A percentile compares a stretch with the other conserved stretches of the same genome.
Conservation (phyloP, 169 alveolate genomes). For the Plasmodium adleri region DNA sequence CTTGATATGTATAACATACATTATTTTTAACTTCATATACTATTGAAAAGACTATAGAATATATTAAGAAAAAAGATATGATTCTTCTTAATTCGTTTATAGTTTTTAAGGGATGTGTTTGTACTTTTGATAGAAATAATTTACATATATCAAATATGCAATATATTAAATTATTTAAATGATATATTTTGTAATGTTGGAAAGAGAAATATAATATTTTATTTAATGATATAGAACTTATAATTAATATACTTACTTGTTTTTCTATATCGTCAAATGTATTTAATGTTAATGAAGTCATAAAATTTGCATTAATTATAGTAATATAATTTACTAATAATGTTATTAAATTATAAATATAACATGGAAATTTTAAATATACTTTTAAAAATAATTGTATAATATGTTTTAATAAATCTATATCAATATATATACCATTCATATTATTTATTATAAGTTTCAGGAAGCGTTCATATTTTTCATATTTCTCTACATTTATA, state of each 20-base stretch:
- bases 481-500: conserved; percentile 58
- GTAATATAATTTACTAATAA: conserved; percentile 73
- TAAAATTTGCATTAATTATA: conserved; percentile 70
- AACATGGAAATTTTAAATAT: conserved; percentile 52
- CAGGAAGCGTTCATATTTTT: conserved; percentile 48
- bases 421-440: conserved; percentile 73
- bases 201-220: conserved; percentile 41
- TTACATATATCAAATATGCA: conserved; percentile 74
- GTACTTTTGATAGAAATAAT: conserved; percentile 67
- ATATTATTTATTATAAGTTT: conserved; percentile 56
- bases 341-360: conserved; percentile 66
- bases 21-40: conserved; percentile 20
- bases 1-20: background rate
- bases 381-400: conserved; percentile 41
- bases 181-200: conserved; percentile 32
- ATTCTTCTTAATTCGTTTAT: conserved; percentile 72
- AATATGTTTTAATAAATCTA: conserved; percentile 49
- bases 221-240: conserved; percentile 57
- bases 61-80: conserved; percentile 53
- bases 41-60: conserved; percentile 29
- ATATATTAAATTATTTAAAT: conserved; percentile 48
- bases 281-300: conserved; percentile 74
- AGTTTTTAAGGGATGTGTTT: conserved; percentile 67
- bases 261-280: conserved; percentile 77
- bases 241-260: conserved; percentile 69